Evolutionary conservation across 1,284 basidiomycete genomes (phyloP).

Genomic region (Agroathelia rolfsii): DNA sequence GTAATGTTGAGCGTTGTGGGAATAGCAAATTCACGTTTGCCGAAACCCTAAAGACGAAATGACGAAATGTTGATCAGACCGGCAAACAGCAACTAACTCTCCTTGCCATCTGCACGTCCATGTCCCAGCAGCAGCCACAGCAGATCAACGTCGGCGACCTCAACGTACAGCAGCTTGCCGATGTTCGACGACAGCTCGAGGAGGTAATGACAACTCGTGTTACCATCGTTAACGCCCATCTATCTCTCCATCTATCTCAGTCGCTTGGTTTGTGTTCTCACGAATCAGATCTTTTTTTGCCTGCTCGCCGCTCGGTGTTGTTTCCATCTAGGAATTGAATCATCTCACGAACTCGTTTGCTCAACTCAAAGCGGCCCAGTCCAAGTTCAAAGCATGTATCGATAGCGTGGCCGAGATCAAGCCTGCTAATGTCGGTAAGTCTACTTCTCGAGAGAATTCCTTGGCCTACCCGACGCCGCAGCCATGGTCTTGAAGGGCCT

Average conservation of each 20-base stretch:
- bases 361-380: constrained; percentile 87
- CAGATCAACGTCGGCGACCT: constrained; percentile 74
- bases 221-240: neutral
- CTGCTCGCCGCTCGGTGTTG: too few species aligned
- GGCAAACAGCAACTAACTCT: too few species aligned
- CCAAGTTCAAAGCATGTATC: constrained; percentile 85
- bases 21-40: too few species aligned
- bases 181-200: constrained; percentile 84
- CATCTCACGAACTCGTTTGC: constrained; percentile 90
- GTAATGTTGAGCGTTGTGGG: too few species aligned
- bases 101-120: too few species aligned
- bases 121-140: constrained; percentile 52
- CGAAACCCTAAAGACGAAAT: too few species aligned
- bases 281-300: constrained; percentile 7
- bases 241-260: constrained; percentile 5
- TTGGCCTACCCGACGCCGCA: neutral
- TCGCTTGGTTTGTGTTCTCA: neutral
- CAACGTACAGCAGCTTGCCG: constrained; percentile 72
- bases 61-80: too few species aligned
- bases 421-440: constrained; percentile 61
- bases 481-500: neutral
- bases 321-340: constrained; percentile 92
- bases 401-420: constrained; percentile 77
- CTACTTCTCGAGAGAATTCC: too few species aligned
- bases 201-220: constrained; percentile 40